Evolutionary conservation across 768 basidiomycete genomes (phyloP), one percentile per base, ranked within the genome.

Genomic region (Lactarius vividus): DNA sequence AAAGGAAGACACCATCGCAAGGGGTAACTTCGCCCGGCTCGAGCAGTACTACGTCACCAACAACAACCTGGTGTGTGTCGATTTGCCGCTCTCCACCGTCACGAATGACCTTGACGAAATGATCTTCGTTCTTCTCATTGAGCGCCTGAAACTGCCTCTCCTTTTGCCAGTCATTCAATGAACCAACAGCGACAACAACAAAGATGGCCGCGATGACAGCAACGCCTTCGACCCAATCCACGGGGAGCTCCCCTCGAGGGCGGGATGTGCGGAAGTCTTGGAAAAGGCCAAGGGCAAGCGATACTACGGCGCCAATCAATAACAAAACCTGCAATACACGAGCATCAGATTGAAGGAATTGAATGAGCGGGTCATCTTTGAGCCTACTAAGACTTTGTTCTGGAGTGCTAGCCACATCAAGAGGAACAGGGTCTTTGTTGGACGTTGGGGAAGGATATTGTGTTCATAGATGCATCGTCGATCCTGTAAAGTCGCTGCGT

Each of bases 151-250:
- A 99, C 77, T 98, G 97, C 2, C 88, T 88, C 76, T 99, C 97
- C 77, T 98, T 98, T 77, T 98, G 95, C 90, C 92, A 99, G 77
- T 99, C 97, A 72, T 98, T 98, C 53, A 98, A 70, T 13, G 94
- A 94, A 35, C 96, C 96, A 63, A 82, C 96, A 53, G 94, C 72
- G 64, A 93, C 89, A 28, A 92, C 90, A 53, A 92, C 90, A 49
- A 82, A 71, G 42, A 92, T 84, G 0, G 91, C 91, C 44, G 89
- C 82, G 73, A 92, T 84, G 66, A 92, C 92, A 0, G 90, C 87
- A 13, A 92, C 91, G 61, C 89, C 96, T 79, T 98, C 96, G 0
- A 99, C 95, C 96, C 96, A 98, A 72, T 98, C 95, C 18, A 98
- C 93, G 20, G 87, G 86, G 1, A 95, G 88, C 54, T 89, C 82